These are phyloP conservation scores for Neurospora sp. DNA, from an alignment of 495 filamentous ascomycete genomes.

Conservation along the genomic window DNA sequence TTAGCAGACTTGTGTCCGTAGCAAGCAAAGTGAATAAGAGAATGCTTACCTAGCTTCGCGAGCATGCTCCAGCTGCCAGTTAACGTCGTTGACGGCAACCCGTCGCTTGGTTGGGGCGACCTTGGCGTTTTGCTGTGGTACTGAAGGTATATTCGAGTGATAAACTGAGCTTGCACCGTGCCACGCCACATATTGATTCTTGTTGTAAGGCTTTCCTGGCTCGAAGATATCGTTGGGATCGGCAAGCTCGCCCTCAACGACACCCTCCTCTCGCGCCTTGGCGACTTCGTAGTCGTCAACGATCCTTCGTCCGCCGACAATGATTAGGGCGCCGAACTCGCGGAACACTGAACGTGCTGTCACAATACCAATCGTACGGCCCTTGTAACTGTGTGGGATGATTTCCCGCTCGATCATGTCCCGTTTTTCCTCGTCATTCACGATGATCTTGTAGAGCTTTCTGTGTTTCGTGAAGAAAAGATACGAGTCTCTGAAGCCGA, in stretches of 20 bases:
- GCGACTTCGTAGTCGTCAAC: conserved; percentile 83
- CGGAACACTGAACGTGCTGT: conserved; percentile 94
- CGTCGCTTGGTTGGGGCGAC: conserved; percentile 59
- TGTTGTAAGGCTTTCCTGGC: conserved; percentile 72
- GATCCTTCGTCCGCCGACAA: conserved; percentile 80
- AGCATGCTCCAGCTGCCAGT: conserved; percentile 95
- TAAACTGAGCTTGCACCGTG: conserved; percentile 93
- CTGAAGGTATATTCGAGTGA: conserved; percentile 67
- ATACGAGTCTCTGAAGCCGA: conserved; percentile 94
- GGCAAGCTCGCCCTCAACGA: conserved; percentile 80
- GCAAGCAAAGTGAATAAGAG: background rate
- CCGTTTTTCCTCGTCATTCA: conserved; percentile 84
- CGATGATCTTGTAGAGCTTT: conserved; percentile 89
- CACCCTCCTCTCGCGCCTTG: conserved; percentile 66
- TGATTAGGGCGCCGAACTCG: conserved; percentile 88
- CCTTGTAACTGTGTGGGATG: conserved; percentile 97
- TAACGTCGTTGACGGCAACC: conserved; percentile 84
- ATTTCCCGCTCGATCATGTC: conserved; percentile 90
- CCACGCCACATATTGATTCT: conserved; percentile 97
- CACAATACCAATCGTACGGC: conserved; percentile 92
- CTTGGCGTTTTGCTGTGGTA: conserved; percentile 69
- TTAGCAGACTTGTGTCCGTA: conserved; percentile 5
- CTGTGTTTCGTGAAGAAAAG: conserved; percentile 97
- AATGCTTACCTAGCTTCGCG: conserved; percentile 68
- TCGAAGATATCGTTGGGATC: conserved; percentile 73